Conservation (phyloP, 345 rosid genomes). For the Melaleuca quinquenervia region DNA sequence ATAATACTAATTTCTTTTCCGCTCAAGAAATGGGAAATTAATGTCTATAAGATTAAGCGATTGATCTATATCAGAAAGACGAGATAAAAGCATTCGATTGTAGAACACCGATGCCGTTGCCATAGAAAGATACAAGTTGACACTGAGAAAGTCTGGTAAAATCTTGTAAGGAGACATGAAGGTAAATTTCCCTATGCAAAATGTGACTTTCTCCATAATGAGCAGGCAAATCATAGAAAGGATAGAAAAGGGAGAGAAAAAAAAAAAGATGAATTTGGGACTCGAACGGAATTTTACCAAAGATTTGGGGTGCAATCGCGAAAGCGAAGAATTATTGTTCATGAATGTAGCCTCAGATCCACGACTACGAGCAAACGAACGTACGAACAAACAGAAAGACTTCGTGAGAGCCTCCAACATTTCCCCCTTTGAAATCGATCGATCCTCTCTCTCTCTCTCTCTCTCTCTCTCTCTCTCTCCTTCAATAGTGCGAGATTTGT, state of each 20-base stretch:
- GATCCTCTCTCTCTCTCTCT: not conserved
- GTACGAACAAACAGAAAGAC: not conserved
- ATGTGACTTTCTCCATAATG: no score
- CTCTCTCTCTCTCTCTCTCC: not conserved
- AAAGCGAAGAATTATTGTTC: not conserved
- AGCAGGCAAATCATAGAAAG: no score
- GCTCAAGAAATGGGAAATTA: no score
- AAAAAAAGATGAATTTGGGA: not conserved
- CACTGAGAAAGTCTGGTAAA: no score
- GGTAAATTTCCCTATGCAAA: no score
- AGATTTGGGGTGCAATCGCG: not conserved
- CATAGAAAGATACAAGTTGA: no score
- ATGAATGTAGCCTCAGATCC: not conserved
- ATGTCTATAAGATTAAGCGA: not conserved
- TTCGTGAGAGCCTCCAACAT: not conserved
- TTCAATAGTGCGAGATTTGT: not conserved
- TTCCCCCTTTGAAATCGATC: not conserved
- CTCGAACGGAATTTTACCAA: not conserved
- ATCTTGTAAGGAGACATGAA: no score
- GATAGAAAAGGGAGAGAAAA: not conserved
- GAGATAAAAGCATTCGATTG: not conserved
- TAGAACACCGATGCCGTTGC: fast-evolving
- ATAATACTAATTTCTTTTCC: no score
- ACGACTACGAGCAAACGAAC: not conserved
- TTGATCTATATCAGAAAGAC: not conserved